Evolutionary conservation across 345 rosid species (phyloP).

Genomic region (Melaleuca alternifolia): DNA sequence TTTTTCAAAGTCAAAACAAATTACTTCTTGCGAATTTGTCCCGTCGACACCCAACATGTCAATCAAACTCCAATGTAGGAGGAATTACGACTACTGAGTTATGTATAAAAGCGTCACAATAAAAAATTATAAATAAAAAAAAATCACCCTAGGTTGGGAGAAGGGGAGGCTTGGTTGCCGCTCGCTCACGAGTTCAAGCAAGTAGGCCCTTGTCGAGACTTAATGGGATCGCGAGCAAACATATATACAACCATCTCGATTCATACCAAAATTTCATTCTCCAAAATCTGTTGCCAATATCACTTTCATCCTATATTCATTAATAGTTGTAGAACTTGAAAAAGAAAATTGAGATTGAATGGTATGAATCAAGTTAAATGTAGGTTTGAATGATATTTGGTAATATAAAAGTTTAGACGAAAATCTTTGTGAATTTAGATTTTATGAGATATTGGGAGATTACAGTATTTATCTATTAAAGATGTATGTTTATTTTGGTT

Average conservation of each 20-base stretch:
- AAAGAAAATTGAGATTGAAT: not conserved
- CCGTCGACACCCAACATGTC: not conserved
- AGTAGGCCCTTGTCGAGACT: not conserved
- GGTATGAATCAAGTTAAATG: not conserved
- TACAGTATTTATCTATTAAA: not conserved
- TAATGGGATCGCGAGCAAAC: not conserved
- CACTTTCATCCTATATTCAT: not conserved
- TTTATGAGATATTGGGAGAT: not conserved
- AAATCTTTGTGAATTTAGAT: too few species aligned
- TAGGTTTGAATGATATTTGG: too few species aligned
- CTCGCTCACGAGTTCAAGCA: not conserved
- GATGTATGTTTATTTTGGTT: not conserved
- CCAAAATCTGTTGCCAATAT: too few species aligned
- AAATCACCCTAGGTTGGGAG: not conserved
- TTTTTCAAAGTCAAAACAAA: not conserved
- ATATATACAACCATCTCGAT: too few species aligned
- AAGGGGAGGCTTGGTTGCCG: not conserved
- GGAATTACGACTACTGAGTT: not conserved
- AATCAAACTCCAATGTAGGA: not conserved
- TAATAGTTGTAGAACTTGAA: too few species aligned
- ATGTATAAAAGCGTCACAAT: not conserved
- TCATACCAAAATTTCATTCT: too few species aligned
- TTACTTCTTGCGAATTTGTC: accelerated
- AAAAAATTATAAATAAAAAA: too few species aligned
- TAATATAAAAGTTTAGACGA: too few species aligned